Base-by-base conservation (phyloP, 1,284 basidiomycete genomes). In the Ustilago hordei region DNA sequence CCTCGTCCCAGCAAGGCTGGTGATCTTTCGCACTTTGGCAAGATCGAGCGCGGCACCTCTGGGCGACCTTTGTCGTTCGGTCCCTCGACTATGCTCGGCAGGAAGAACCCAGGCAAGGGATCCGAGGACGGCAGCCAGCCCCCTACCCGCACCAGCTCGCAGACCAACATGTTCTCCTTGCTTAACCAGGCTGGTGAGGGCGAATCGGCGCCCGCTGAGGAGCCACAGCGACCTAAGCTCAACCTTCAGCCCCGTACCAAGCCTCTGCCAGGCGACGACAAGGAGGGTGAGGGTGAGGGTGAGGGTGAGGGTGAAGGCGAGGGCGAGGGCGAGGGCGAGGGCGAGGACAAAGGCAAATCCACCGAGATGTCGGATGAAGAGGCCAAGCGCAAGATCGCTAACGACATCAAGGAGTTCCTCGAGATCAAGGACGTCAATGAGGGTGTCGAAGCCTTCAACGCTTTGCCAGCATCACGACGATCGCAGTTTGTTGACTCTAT, bases 11-110 rank as follows among this genome's bases (percentile, higher is more conserved):
- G 91, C 72, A 94, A 94, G 86, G 94, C 91, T 69, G 93, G 93
- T 34, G 94, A 95, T 85, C 89, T 96, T 60, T 92, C 93, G 38
- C 90, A 92, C 83, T 93, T 98, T 86, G 93, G 95, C 81, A 93
- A 95, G 87, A 17, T 84, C 89, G 17, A 76, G 75, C 55, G 76
- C 28, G 71, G 71, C 36, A 63, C 78, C 50, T 88, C 89, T 3
- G 83, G 84, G 38, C 77, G 86, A 15, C 90, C 91, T 86, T 91
- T 90, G 0, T 92, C 93, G 41, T 73, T 80, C 48, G 80, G 80
- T 80, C 94, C 94, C 0, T 90, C 91, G 74, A 92, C 91, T 69
- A 91, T 95, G 79, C 91, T 91, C 60, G 69, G 72, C 72, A 92
- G 92, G 88, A 92, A 92, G 86, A 85, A 84, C 61, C 82, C 32